These are phyloP conservation scores for Colletotrichum scovillei DNA, from an alignment of 2,329 filamentous ascomycete species.

Conservation along the genomic window DNA sequence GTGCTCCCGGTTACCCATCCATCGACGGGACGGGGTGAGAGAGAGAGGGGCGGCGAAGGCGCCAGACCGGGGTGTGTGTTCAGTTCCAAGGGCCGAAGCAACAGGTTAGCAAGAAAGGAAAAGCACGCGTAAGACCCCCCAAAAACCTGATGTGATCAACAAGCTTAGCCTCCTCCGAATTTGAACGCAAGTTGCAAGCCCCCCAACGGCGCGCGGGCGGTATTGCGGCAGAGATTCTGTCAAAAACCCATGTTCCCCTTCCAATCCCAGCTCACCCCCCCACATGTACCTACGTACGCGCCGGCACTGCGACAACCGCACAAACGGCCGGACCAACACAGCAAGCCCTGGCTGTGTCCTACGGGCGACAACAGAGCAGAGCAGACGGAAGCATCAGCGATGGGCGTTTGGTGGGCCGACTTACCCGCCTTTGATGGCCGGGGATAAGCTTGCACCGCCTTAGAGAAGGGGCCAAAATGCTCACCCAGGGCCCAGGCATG, in stretches of 20 bases:
- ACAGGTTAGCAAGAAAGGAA: background rate
- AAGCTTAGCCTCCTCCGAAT: conserved; percentile 8
- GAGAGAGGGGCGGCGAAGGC: background rate
- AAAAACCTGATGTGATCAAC: background rate
- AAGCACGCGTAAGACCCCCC: background rate
- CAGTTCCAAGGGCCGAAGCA: conserved; percentile 1
- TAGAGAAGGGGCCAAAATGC: too few relatives aligned
- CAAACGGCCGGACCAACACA: background rate
- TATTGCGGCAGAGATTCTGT: background rate
- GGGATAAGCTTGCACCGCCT: background rate
- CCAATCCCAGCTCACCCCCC: background rate
- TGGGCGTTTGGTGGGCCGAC: background rate
- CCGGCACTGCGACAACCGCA: conserved; percentile 12
- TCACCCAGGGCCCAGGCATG: too few relatives aligned
- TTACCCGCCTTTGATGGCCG: background rate
- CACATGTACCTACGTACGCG: background rate
- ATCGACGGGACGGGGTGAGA: too few relatives aligned
- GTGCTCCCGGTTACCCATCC: conserved; percentile 5
- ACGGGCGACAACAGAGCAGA: too few relatives aligned
- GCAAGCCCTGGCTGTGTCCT: too few relatives aligned
- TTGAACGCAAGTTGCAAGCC: background rate
- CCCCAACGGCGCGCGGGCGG: background rate
- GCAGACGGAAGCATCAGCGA: background rate
- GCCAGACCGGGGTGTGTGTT: background rate
- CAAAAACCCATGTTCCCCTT: background rate